These are phyloP conservation scores for Ulvella scutata DNA, from an alignment of 139 green algal species.

Conservation along the genomic window DNA sequence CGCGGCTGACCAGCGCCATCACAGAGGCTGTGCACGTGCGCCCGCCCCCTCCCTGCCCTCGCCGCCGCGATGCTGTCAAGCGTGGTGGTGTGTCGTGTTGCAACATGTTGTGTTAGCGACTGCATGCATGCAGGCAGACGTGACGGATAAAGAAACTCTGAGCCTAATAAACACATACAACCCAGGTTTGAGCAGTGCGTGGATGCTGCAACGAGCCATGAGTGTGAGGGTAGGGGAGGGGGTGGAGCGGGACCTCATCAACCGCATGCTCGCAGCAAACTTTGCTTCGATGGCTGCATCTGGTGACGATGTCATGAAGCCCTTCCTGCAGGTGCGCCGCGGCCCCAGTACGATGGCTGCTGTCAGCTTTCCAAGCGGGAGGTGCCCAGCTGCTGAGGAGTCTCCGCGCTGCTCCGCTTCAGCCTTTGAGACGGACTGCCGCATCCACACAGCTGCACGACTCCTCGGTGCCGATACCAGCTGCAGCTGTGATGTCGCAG, in stretches of 20 bases:
- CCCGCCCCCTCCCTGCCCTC: too few species aligned
- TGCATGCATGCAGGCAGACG: conserved; percentile 15
- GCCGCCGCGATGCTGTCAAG: too few species aligned
- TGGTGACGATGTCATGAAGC: conserved; percentile 56
- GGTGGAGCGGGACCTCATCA: conserved; percentile 47
- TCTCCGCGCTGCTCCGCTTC: not conserved
- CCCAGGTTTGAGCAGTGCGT: conserved; percentile 36
- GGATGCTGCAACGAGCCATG: conserved; percentile 87
- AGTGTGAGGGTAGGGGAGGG: conserved; percentile 22
- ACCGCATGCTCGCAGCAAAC: conserved; percentile 55
- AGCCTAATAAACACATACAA: conserved; percentile 53
- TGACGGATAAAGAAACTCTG: conserved; percentile 28
- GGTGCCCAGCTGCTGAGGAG: not conserved
- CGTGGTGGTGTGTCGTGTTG: too few species aligned
- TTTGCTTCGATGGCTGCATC: conserved; percentile 60
- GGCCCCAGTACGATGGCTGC: not conserved
- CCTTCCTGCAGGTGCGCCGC: conserved; percentile 62
- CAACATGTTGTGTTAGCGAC: too few species aligned
- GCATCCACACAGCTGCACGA: not conserved
- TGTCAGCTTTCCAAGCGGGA: not conserved
- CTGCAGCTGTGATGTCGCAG: not conserved
- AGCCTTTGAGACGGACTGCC: not conserved
- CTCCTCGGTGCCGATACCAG: not conserved
- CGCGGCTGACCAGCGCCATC: conserved; percentile 41
- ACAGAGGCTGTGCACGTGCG: conserved; percentile 25